Conservation (phyloP, 108 stramenopile species). For the Skeletonema tropicum region DNA sequence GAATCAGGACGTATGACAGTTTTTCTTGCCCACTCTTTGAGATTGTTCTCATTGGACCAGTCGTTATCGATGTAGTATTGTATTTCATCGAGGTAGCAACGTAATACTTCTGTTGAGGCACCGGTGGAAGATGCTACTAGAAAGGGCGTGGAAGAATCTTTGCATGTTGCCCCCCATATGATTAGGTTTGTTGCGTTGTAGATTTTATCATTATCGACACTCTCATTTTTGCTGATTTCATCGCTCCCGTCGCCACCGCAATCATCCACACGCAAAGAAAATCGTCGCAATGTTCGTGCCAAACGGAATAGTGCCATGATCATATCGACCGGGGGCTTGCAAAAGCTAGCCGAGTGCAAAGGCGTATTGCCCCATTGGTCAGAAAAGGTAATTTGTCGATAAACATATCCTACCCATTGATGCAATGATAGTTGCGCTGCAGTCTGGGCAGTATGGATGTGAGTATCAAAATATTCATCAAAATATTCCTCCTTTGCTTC, state of each 20-base stretch:
- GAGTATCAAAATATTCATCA: neutral
- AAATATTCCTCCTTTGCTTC: slow-evolving; percentile 15
- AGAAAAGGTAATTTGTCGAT: slow-evolving; percentile 15
- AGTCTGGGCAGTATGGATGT: neutral
- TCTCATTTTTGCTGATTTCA: slow-evolving; percentile 1
- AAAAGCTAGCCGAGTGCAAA: slow-evolving; percentile 37
- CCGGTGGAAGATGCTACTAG: slow-evolving; percentile 44
- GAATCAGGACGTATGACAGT: slow-evolving; percentile 23
- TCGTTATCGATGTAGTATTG: slow-evolving; percentile 32
- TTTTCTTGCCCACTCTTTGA: slow-evolving; percentile 16
- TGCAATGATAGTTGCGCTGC: neutral
- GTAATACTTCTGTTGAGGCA: slow-evolving; percentile 14
- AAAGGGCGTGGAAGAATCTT: slow-evolving; percentile 37
- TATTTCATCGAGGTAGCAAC: slow-evolving; percentile 37
- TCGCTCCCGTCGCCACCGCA: too few species aligned
- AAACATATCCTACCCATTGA: slow-evolving; percentile 5
- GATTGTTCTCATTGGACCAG: slow-evolving; percentile 1
- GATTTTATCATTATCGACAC: neutral
- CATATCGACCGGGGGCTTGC: slow-evolving; percentile 25
- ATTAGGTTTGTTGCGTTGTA: neutral
- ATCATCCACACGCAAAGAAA: neutral
- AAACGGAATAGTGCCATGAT: slow-evolving; percentile 25
- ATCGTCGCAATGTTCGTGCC: slow-evolving; percentile 13
- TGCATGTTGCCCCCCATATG: slow-evolving; percentile 29
- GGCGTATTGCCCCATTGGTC: slow-evolving; percentile 50